phyloP scores from a whole-genome alignment of 2,329 filamentous ascomycete species.

The Chaetomiaceae sp. region DNA sequence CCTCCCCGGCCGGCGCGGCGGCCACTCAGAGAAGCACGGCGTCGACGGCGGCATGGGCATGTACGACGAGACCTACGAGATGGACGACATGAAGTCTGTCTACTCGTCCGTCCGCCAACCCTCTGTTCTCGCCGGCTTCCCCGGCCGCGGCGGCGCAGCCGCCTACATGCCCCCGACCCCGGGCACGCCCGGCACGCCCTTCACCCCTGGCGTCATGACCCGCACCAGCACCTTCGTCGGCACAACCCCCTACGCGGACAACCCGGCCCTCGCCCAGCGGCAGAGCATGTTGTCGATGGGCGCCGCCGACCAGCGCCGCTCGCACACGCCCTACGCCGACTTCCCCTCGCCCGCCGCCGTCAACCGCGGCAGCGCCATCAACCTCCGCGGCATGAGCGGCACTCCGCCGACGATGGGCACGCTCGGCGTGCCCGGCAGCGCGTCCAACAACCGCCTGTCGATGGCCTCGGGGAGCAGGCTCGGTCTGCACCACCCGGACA shows the following conservation, averaged over 20 bases:
- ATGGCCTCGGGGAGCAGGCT: constrained; percentile 43
- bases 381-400: constrained; percentile 47
- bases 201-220: constrained; percentile 44
- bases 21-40: constrained; percentile 55
- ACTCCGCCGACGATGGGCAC: constrained; percentile 39
- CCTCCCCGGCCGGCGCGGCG: constrained; percentile 83
- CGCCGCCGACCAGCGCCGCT: constrained; percentile 47
- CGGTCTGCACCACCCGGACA: constrained; percentile 34
- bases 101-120: constrained; percentile 90
- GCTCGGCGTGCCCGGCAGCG: constrained; percentile 28
- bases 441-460: constrained; percentile 36
- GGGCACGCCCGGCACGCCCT: constrained; percentile 64
- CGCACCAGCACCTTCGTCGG: constrained; percentile 42
- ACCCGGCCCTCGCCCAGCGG: constrained; percentile 51
- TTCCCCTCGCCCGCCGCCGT: constrained; percentile 36
- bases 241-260: constrained; percentile 45
- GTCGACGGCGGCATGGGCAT: constrained; percentile 62
- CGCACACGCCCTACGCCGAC: constrained; percentile 57
- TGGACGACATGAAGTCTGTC: constrained; percentile 96
- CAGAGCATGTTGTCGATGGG: constrained; percentile 69
- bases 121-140: constrained; percentile 83
- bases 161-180: constrained; percentile 82
- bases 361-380: constrained; percentile 56
- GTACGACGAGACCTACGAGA: constrained; percentile 81
- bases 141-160: constrained; percentile 54